Evolutionary conservation across 495 filamentous ascomycete species (phyloP).

Genomic region (Amniculicola lignicola): DNA sequence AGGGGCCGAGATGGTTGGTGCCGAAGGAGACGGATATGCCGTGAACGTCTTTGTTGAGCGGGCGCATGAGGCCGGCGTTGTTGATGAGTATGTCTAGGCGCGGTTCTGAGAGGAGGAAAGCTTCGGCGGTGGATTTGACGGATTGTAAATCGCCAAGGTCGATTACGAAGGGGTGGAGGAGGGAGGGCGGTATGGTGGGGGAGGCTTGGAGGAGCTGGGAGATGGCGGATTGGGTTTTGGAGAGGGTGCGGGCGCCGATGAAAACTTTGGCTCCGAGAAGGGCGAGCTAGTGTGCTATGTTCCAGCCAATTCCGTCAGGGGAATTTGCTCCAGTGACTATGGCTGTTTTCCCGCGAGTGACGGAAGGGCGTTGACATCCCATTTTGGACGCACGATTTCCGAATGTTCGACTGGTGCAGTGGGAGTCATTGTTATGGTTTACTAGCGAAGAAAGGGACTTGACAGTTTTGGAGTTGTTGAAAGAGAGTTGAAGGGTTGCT

Average conservation of each 20-base stretch:
- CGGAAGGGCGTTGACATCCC: not conserved
- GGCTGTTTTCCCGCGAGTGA: constrained; percentile 5
- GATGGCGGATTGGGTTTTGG: constrained; percentile 7
- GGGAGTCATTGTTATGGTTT: too few relatives aligned
- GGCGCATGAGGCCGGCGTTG: constrained; percentile 1
- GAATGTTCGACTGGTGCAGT: too few relatives aligned
- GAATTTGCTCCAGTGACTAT: constrained; percentile 12
- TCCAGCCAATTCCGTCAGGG: constrained; percentile 3
- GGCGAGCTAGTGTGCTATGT: constrained; percentile 2
- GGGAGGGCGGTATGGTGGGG: not conserved
- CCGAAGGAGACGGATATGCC: not conserved
- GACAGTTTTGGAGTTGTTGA: too few relatives aligned
- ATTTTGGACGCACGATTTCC: not conserved
- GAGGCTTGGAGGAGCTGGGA: not conserved
- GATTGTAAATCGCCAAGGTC: constrained; percentile 6
- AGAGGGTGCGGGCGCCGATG: constrained; percentile 5
- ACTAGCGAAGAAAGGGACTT: too few relatives aligned
- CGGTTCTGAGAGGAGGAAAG: not conserved
- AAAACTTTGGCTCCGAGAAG: constrained; percentile 15
- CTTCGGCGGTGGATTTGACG: not conserved
- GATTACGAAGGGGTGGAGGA: not conserved
- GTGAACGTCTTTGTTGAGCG: not conserved
- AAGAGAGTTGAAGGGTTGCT: too few relatives aligned
- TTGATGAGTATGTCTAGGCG: constrained; percentile 22
- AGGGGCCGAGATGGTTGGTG: constrained; percentile 11